Conservation (phyloP, 1,284 basidiomycete genomes). For the Ceratobasidium sp. region DNA sequence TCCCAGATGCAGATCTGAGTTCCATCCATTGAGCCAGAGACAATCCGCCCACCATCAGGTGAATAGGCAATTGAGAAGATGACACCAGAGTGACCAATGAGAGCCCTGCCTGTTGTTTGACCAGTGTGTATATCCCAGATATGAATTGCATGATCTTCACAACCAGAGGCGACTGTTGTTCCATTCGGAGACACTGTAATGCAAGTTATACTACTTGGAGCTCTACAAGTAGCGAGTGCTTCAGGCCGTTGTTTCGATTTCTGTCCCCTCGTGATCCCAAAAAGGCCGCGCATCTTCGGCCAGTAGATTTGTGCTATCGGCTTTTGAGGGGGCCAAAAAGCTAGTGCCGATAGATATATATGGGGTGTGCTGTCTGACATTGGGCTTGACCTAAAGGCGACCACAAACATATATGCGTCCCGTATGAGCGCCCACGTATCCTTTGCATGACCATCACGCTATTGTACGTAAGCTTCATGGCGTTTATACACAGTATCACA, state of each 20-base stretch:
- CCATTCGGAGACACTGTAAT: background rate
- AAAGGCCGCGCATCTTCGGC: too few relatives aligned
- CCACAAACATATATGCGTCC: constrained; percentile 8
- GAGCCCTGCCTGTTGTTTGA: background rate
- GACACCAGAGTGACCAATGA: background rate
- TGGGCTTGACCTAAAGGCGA: background rate
- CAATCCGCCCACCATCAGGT: constrained; percentile 32
- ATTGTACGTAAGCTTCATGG: too few relatives aligned
- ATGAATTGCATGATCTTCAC: background rate
- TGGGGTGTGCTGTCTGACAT: background rate
- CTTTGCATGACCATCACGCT: too few relatives aligned
- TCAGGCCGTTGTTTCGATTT: too few relatives aligned
- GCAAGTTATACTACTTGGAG: too few relatives aligned
- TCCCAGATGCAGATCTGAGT: constrained; percentile 3
- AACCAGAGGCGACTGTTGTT: background rate
- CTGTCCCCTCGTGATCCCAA: too few relatives aligned
- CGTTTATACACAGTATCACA: too few relatives aligned
- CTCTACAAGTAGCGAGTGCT: too few relatives aligned
- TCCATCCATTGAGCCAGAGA: constrained; percentile 37
- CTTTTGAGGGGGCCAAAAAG: background rate
- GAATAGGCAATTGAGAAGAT: constrained; percentile 38
- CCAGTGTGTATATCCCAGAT: background rate
- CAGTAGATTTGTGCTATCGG: background rate
- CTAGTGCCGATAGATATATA: constrained; percentile 1
- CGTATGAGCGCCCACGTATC: background rate